phyloP scores from a whole-genome alignment of 257 asterid genomes.

The Perilla frutescens region DNA sequence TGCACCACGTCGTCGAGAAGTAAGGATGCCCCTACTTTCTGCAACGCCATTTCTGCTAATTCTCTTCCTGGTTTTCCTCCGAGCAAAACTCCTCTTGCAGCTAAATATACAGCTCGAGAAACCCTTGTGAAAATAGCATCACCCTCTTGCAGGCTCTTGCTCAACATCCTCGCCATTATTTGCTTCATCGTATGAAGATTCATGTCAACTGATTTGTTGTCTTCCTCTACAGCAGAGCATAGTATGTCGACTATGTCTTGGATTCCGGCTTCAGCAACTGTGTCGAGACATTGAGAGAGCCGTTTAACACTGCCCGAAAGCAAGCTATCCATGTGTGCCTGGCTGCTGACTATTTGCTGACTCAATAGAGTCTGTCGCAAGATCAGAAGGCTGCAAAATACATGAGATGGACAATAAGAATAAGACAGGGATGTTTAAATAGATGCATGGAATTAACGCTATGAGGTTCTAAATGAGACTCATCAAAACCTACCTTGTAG shows the following conservation, averaged over 20 bases:
- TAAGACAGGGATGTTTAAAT: no score
- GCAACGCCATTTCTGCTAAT: conserved; percentile 65
- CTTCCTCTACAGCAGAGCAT: conserved; percentile 38
- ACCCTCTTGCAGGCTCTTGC: conserved; percentile 81
- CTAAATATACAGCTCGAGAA: conserved; percentile 65
- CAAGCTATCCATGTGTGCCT: conserved; percentile 59
- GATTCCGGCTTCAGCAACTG: conserved; percentile 67
- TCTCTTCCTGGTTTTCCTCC: conserved; percentile 66
- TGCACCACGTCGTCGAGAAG: conserved; percentile 59
- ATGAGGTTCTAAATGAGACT: background rate
- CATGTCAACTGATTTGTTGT: conserved; percentile 35
- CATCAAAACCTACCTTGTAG: conserved; percentile 66
- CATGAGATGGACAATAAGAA: background rate
- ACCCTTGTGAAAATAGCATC: conserved; percentile 67
- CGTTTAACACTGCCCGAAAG: conserved; percentile 49
- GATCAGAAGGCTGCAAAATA: conserved; percentile 56
- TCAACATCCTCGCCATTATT: conserved; percentile 78
- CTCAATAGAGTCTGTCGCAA: conserved; percentile 72
- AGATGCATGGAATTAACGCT: background rate
- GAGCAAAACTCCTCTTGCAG: conserved; percentile 66
- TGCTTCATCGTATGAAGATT: conserved; percentile 58
- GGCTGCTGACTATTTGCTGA: conserved; percentile 55
- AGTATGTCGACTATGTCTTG: conserved; percentile 60
- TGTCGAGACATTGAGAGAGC: conserved; percentile 66
- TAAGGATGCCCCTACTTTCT: conserved; percentile 73